Percentiles rank a stretch among this genome's conserved stretches.
These are phyloP conservation scores for Fusarium algeriense DNA, from an alignment of 2,329 filamentous ascomycete genomes.

Conservation along the genomic window DNA sequence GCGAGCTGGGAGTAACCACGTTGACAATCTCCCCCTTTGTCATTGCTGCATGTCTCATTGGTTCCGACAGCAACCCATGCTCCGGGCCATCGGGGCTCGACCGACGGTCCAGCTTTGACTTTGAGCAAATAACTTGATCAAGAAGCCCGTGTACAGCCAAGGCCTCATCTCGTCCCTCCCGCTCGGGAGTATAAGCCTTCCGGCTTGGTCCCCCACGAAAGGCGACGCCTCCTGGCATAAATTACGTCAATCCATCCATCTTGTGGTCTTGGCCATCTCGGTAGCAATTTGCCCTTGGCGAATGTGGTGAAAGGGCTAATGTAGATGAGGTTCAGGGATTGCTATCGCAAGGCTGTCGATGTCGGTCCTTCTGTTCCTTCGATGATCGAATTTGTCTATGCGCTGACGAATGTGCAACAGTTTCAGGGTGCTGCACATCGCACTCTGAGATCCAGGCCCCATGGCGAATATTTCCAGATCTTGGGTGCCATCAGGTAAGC, in stretches of 20 bases:
- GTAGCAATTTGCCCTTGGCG: conserved; percentile 5
- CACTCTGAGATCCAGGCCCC: not conserved
- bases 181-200: conserved; percentile 12
- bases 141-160: conserved; percentile 27
- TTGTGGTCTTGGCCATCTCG: conserved; percentile 17
- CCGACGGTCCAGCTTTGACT: conserved; percentile 40
- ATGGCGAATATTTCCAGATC: conserved; percentile 19
- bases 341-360: not conserved
- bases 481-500: conserved; percentile 16
- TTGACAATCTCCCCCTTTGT: conserved; percentile 13
- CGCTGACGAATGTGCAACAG: conserved; percentile 37
- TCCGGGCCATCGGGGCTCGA: conserved; percentile 43
- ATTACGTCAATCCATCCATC: not conserved
- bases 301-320: not conserved
- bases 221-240: conserved; percentile 5
- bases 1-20: conserved; percentile 20
- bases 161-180: conserved; percentile 3
- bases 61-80: conserved; percentile 24
- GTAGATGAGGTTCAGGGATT: not conserved
- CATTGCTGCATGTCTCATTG: conserved; percentile 23
- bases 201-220: conserved; percentile 33
- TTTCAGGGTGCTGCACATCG: conserved; percentile 7
- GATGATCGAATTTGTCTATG: conserved; percentile 28
- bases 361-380: conserved; percentile 28
- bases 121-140: conserved; percentile 28